Conservation (phyloP, 257 asterid species). For the Primulina eburnea region DNA sequence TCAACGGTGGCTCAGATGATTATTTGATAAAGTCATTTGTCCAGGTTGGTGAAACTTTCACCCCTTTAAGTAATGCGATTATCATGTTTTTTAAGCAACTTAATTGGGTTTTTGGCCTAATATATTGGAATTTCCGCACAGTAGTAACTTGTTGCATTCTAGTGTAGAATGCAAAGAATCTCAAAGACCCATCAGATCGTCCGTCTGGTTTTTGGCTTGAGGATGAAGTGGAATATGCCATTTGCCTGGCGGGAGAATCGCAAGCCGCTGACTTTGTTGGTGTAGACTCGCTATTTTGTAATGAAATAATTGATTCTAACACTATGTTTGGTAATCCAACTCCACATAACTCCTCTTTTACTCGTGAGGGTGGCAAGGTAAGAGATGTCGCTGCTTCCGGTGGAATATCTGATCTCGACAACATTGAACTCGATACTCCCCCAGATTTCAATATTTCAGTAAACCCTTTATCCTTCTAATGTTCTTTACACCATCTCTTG, state of each 20-base stretch:
- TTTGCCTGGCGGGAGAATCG: constrained; percentile 41
- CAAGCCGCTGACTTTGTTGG: constrained; percentile 31
- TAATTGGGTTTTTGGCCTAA: not conserved
- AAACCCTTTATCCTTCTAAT: constrained; percentile 21
- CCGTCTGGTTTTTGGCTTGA: constrained; percentile 31
- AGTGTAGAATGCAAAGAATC: constrained; percentile 42
- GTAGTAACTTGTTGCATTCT: not conserved
- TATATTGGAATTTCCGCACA: not conserved
- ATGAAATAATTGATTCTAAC: constrained; percentile 40
- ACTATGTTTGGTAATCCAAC: constrained; percentile 17
- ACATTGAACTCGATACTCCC: constrained; percentile 62
- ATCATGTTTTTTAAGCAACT: not conserved
- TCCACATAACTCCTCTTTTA: constrained; percentile 24
- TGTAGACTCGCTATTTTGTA: constrained; percentile 40
- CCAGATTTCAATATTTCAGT: constrained; percentile 60
- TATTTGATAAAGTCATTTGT: constrained; percentile 22
- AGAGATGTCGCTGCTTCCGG: constrained; percentile 25
- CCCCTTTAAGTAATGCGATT: not conserved
- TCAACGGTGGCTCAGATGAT: constrained; percentile 39
- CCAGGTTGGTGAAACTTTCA: constrained; percentile 47
- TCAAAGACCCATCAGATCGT: constrained; percentile 26
- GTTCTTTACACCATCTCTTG: not conserved
- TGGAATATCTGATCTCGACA: constrained; percentile 55
- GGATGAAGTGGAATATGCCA: constrained; percentile 32
- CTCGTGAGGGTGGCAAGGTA: constrained; percentile 26